phyloP scores from a whole-genome alignment of 768 basidiomycete species.

The Daedaleopsis nitida region DNA sequence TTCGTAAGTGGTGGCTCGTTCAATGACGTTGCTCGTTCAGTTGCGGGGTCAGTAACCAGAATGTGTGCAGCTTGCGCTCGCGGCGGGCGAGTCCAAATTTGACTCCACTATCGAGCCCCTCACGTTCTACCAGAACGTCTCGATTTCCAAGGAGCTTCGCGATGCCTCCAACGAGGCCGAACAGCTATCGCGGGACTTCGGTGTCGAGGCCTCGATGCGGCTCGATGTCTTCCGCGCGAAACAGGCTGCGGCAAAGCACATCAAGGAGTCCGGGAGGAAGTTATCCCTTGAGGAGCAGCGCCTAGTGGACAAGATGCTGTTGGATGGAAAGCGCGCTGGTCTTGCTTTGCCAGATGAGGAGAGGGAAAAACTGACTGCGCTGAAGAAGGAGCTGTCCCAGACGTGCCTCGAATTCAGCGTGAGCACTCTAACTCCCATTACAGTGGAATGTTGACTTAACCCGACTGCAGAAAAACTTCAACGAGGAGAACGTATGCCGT shows the following conservation, averaged over 20 bases:
- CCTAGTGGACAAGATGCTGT: conserved; percentile 79
- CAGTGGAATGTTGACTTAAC: neutral
- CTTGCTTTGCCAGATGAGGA: conserved; percentile 69
- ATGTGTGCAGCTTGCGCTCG: conserved; percentile 53
- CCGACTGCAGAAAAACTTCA: conserved; percentile 77
- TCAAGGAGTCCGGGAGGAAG: conserved; percentile 57
- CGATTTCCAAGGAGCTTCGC: conserved; percentile 70
- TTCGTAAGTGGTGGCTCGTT: conserved; percentile 55
- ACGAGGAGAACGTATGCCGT: conserved; percentile 73
- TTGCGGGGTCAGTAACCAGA: conserved; percentile 14
- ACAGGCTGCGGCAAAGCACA: conserved; percentile 65
- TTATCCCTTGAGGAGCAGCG: conserved; percentile 70
- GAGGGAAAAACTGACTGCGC: conserved; percentile 51
- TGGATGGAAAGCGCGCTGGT: conserved; percentile 81
- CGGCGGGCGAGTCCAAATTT: conserved; percentile 57
- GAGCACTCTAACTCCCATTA: conserved; percentile 28
- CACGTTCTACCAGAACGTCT: conserved; percentile 82
- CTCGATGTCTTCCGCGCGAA: conserved; percentile 79
- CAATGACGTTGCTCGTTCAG: conserved; percentile 19
- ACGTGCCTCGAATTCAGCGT: conserved; percentile 80
- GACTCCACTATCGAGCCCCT: conserved; percentile 59
- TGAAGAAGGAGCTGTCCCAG: conserved; percentile 80
- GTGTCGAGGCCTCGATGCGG: conserved; percentile 79
- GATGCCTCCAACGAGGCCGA: conserved; percentile 81
- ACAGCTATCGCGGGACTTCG: conserved; percentile 66